Base-by-base conservation (phyloP, 495 filamentous ascomycete genomes). In the Penicillium alfredii region DNA sequence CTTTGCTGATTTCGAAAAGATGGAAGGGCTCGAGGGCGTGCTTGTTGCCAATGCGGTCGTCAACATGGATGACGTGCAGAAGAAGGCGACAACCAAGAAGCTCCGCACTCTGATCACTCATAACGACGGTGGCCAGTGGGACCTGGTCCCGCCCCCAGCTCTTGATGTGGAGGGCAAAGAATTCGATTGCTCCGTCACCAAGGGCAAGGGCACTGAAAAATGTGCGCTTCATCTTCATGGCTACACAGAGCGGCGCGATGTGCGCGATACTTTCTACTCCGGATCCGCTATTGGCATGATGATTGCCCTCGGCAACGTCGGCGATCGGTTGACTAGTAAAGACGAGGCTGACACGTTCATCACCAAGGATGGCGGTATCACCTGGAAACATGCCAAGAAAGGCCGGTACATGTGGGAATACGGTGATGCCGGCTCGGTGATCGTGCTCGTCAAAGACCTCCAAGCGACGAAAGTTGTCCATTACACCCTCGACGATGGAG, bases 1-100 rank as follows among this genome's bases (percentile, higher is more conserved):
- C 26, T 94, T 81, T 55, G 88, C 92, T 24, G 92, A 99, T 58
- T 99, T 94, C 55, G 92, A 99, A 56, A 94, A 94, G 68, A 86
- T 94, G 75, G 76, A 81, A 16, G 86, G 84, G 4, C 71, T 97
- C 19, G 88, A 97, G 56, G 92, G 92, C 18, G 86, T 97, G 33
- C 78, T 82, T 13, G 52, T 96, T 24, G 84, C 84, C 30, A 99
- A 97, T 47, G 71, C 84, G 10, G 86, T 99, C 11, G 69, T 69
- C 15, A 97, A 97, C 55, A 37, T 58, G n/a, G 59, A 77, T 8
- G 71, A 73, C 9, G 68, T 76, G 3, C 62, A 75, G 44, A 72
- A 60, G n/a, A 71, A 74, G 28, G 80, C 77, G 15, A 69, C 73
- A 19, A 60, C 68, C 26, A 97, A 99, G 72, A 84, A 80, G 54